These are phyloP conservation scores for Beauveria sp. DNA, from an alignment of 2,329 filamentous ascomycete genomes.

Conservation along the genomic window DNA sequence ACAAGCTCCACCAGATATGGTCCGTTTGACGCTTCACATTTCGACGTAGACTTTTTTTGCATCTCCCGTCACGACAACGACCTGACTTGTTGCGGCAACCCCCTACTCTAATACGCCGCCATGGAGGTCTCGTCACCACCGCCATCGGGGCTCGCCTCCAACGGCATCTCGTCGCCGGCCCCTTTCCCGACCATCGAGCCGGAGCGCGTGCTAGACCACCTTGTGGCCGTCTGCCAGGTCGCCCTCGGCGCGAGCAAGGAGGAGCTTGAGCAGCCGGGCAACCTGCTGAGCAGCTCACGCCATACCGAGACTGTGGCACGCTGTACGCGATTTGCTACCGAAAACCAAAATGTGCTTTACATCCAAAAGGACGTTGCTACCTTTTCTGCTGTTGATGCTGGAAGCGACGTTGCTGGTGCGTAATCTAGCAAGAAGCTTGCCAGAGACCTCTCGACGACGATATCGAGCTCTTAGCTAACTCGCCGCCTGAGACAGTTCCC, in stretches of 20 bases:
- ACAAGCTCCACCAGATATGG: conserved; percentile 4
- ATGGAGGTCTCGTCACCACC: conserved; percentile 49
- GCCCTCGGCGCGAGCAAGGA: conserved; percentile 66
- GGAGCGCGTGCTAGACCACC: conserved; percentile 62
- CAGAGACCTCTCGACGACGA: not conserved
- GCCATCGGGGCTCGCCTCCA: conserved; percentile 35
- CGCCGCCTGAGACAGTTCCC: conserved; percentile 25
- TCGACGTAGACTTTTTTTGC: not conserved
- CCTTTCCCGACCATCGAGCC: conserved; percentile 56
- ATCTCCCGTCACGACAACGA: not conserved
- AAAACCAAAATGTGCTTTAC: conserved; percentile 82
- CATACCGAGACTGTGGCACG: conserved; percentile 76
- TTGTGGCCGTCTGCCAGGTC: conserved; percentile 62
- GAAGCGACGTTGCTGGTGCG: conserved; percentile 38
- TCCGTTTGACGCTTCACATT: not conserved
- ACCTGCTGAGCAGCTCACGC: conserved; percentile 66
- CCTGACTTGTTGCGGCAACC: not conserved
- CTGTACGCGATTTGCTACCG: conserved; percentile 82
- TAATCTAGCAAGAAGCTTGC: not conserved
- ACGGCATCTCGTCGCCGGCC: conserved; percentile 36
- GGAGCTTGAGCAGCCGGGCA: conserved; percentile 75
- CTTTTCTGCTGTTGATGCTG: conserved; percentile 44
- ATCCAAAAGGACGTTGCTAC: conserved; percentile 73
- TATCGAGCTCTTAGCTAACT: not conserved
- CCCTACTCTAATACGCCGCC: conserved; percentile 17